Conservation (phyloP, 495 filamentous ascomycete species). For the Penicillium arizonense region DNA sequence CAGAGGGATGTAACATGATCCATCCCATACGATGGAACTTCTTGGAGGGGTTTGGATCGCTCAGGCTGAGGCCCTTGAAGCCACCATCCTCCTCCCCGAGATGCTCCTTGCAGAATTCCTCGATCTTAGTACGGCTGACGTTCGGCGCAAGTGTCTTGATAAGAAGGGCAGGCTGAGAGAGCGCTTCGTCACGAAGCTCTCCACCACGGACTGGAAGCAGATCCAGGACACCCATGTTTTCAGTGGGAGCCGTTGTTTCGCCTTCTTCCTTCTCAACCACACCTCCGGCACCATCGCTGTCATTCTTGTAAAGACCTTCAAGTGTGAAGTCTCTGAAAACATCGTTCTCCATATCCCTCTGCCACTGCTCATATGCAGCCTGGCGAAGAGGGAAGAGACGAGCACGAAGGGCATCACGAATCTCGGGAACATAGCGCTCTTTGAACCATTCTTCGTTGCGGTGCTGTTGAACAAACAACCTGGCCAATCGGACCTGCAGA, state of each 20-base stretch:
- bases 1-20: constrained; percentile 87
- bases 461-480: constrained; percentile 83
- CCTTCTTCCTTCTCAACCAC: constrained; percentile 93
- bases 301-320: constrained; percentile 92
- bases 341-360: constrained; percentile 75
- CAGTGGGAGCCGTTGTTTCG: constrained; percentile 82
- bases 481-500: constrained; percentile 85
- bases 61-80: constrained; percentile 87
- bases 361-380: constrained; percentile 77
- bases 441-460: constrained; percentile 97
- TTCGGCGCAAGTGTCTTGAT: constrained; percentile 98
- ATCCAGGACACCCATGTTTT: constrained; percentile 89
- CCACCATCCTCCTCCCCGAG: constrained; percentile 82
- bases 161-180: constrained; percentile 83
- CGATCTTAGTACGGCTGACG: constrained; percentile 90
- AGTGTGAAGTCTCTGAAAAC: constrained; percentile 91
- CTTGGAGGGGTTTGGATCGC: constrained; percentile 95
- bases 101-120: constrained; percentile 89
- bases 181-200: constrained; percentile 79
- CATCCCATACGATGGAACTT: constrained; percentile 97
- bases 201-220: constrained; percentile 75
- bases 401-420: constrained; percentile 63
- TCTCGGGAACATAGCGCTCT: constrained; percentile 86
- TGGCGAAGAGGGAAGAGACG: constrained; percentile 74
- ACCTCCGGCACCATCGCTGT: constrained; percentile 83